A percentile compares a stretch with the other conserved stretches of the same genome.
Evolutionary conservation across 805 yeast species (phyloP).

Genomic region (Hagleromyces aurorensis): DNA sequence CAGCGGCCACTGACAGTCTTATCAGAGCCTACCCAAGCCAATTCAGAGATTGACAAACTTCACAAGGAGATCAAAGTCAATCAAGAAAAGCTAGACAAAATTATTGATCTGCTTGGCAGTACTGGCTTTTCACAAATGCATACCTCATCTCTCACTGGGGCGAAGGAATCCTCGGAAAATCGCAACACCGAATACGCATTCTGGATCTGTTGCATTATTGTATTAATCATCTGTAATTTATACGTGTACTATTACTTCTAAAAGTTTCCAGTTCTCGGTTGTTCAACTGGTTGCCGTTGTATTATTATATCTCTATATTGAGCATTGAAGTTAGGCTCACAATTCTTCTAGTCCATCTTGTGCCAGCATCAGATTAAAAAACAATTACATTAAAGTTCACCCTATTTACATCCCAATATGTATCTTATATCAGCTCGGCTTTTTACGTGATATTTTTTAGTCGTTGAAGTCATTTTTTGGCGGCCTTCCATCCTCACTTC

Average conservation of each 20-base stretch:
- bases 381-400: background rate
- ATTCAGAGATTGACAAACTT: too few relatives aligned
- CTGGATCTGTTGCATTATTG: constrained; percentile 28
- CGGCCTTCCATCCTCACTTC: constrained; percentile 75
- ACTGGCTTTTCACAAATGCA: too few relatives aligned
- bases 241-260: constrained; percentile 24
- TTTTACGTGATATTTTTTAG: constrained; percentile 14
- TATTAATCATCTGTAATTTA: constrained; percentile 21
- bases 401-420: constrained; percentile 4
- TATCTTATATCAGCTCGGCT: constrained; percentile 1
- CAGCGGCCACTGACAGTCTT: too few relatives aligned
- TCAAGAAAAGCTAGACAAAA: constrained; percentile 22
- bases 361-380: background rate
- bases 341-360: too few relatives aligned
- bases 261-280: too few relatives aligned
- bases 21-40: too few relatives aligned
- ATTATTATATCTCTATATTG: too few relatives aligned
- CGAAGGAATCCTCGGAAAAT: too few relatives aligned
- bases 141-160: too few relatives aligned
- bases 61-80: constrained; percentile 17
- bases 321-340: too few relatives aligned
- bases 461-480: constrained; percentile 83
- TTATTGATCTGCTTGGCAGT: constrained; percentile 17
- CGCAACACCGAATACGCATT: constrained; percentile 11
- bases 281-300: too few relatives aligned